Base-by-base conservation (phyloP, 2,329 filamentous ascomycete genomes). In the Alternaria longipes region DNA sequence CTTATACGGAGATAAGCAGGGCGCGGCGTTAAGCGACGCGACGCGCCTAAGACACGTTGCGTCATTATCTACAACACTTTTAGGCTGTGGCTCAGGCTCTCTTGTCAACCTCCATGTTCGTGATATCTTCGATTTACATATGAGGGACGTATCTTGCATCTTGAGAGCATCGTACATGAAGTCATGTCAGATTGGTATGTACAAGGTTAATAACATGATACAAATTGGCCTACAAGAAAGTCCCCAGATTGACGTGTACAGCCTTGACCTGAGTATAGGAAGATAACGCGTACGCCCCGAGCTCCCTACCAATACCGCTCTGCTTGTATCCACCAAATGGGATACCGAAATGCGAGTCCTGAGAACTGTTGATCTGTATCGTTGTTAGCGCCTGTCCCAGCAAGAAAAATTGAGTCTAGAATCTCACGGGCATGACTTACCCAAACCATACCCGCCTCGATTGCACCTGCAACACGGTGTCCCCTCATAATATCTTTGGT, bases 371-470 rank as follows among this genome's bases (percentile, higher is more conserved):
- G 47, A 51, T 36, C 16, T 38, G 36, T 38, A 38, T 18, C 36
- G n/a, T 36, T n/a, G 36, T n/a, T 38, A 38, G 7, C 14, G n/a
- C 36, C n/a, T 38, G 36, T 18, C 14, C 3, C 8, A 38, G n/a
- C 16, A 16, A 7, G 16, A 9, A 38, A 38, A 16, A 8, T 16
- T 38, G 14, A 26, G 24, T 26, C 24, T 26, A 26, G 24, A 26
- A 26, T 26, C 24, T 26, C 6, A 6, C 24, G 24, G 24, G 24
- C 24, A 26, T 26, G 24, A 26, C 24, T 26, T 26, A 47, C 44
- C 50, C 50, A 53, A 11, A 85, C 81, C 41, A 71, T 84, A 6
- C 84, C 84, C 28, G 28, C 28, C 28, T 30, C 28, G 1, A 30
- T 5, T 11, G 9, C 11, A 4, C 11, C 11, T 11, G 42, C 24